Percentiles rank a stretch among this genome's conserved stretches.
Evolutionary conservation across 306 rosid genomes (phyloP).

Genomic region (Amphicarpaea edgeworthii): DNA sequence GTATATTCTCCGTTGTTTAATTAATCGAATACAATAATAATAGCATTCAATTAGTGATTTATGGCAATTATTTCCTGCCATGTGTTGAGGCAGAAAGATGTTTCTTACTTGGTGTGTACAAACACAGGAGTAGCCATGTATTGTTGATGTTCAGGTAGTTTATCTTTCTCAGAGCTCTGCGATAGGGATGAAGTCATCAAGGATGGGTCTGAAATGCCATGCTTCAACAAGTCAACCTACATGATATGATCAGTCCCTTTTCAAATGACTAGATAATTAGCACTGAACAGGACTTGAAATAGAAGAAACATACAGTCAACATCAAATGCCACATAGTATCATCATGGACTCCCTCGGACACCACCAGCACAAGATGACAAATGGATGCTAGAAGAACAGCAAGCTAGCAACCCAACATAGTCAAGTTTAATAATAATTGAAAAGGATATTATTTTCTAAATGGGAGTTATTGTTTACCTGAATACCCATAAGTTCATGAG

Average conservation of each 20-base stretch:
- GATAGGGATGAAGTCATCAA: slow-evolving; percentile 56
- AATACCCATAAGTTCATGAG: slow-evolving; percentile 83
- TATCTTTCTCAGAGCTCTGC: slow-evolving; percentile 71
- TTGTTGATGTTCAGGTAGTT: slow-evolving; percentile 56
- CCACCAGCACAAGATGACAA: slow-evolving; percentile 81
- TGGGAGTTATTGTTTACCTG: slow-evolving; percentile 60
- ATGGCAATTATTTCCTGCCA: too few species aligned
- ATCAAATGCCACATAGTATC: slow-evolving; percentile 80
- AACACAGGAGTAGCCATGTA: slow-evolving; percentile 82
- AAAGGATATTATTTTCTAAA: not conserved
- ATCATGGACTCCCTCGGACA: slow-evolving; percentile 86
- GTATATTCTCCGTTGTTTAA: slow-evolving; percentile 11
- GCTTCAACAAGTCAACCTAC: slow-evolving; percentile 92
- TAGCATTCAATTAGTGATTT: too few species aligned
- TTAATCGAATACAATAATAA: too few species aligned
- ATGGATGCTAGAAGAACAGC: slow-evolving; percentile 79
- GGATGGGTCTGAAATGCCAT: slow-evolving; percentile 85
- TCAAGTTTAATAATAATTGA: slow-evolving; percentile 16
- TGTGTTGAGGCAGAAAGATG: slow-evolving; percentile 6
- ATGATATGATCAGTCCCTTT: slow-evolving; percentile 12
- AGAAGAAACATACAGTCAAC: slow-evolving; percentile 64
- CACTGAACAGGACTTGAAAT: slow-evolving; percentile 7
- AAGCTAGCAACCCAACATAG: slow-evolving; percentile 72
- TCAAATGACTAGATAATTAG: not conserved
- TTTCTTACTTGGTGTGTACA: slow-evolving; percentile 81